A percentile compares a stretch with the other conserved stretches of the same genome.
These are phyloP conservation scores for Aspergillus panamensis DNA, from an alignment of 495 filamentous ascomycete genomes.

Conservation along the genomic window DNA sequence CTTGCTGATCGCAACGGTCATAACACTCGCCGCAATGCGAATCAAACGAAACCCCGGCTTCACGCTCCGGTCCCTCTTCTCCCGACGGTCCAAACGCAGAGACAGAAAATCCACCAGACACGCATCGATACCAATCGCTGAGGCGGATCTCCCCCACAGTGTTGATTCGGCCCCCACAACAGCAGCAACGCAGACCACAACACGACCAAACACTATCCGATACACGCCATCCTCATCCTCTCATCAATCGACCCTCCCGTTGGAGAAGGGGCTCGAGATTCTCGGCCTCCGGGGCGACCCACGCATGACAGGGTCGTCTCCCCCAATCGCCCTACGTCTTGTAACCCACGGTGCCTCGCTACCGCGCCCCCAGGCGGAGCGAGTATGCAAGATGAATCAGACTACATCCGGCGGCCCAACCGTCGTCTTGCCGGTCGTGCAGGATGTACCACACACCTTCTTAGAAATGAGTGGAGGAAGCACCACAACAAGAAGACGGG, in stretches of 20 bases:
- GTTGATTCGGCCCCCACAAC: background rate
- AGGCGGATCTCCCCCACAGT: background rate
- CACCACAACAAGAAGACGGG: background rate
- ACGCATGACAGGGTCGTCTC: background rate
- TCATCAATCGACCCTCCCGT: background rate
- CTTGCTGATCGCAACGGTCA: background rate
- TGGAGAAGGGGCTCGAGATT: constrained; percentile 9
- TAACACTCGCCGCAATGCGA: background rate
- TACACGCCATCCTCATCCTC: background rate
- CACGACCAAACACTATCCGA: background rate
- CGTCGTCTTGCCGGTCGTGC: background rate
- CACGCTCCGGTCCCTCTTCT: constrained; percentile 11
- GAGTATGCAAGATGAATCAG: background rate
- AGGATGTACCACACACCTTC: background rate
- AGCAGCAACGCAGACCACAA: background rate
- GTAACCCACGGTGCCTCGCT: background rate
- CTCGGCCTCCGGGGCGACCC: constrained; percentile 4
- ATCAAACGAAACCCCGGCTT: constrained; percentile 1
- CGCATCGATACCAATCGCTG: background rate
- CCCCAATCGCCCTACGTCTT: background rate
- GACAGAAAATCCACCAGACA: background rate
- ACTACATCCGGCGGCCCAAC: background rate
- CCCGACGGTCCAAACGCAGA: constrained; percentile 6
- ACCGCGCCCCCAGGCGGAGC: background rate
- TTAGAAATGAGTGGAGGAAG: background rate